phyloP scores from a whole-genome alignment of 2,329 filamentous ascomycete genomes.

The Fusarium sp. region DNA sequence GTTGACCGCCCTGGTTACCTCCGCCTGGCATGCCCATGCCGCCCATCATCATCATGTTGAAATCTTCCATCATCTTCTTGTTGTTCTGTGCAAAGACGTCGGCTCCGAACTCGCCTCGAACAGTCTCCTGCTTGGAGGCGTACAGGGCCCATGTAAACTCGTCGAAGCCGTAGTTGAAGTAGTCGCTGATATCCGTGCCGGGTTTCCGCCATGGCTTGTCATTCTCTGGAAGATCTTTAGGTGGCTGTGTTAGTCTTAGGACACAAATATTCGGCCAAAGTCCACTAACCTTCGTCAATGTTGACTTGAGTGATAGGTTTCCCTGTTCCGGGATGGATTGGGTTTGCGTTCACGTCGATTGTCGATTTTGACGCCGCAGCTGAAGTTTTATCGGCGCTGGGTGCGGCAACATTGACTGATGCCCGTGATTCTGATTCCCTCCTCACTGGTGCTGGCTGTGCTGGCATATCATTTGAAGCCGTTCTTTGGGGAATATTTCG shows the following conservation, averaged over 20 bases:
- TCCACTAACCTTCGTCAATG: conserved; percentile 71
- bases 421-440: conserved; percentile 58
- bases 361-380: conserved; percentile 81
- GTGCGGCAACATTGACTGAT: conserved; percentile 50
- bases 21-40: conserved; percentile 58
- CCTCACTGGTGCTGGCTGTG: conserved; percentile 60
- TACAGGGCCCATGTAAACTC: conserved; percentile 98
- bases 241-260: conserved; percentile 15
- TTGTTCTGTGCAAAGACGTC: conserved; percentile 71
- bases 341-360: conserved; percentile 85
- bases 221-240: conserved; percentile 75
- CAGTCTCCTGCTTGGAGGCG: conserved; percentile 84
- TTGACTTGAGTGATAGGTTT: conserved; percentile 83
- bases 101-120: conserved; percentile 80
- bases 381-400: conserved; percentile 66
- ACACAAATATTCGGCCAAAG: too few species aligned
- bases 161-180: conserved; percentile 99
- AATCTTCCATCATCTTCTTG: conserved; percentile 83
- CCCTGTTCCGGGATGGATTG: conserved; percentile 80
- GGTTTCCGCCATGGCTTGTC: conserved; percentile 96
- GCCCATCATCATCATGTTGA: conserved; percentile 76
- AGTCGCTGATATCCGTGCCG: conserved; percentile 93
- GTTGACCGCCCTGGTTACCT: conserved; percentile 49
- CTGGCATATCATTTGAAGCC: conserved; percentile 62
- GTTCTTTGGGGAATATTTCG: conserved; percentile 72